These are phyloP conservation scores for Pichia sp. DNA, from an alignment of 1,139 yeast species.

Conservation along the genomic window DNA sequence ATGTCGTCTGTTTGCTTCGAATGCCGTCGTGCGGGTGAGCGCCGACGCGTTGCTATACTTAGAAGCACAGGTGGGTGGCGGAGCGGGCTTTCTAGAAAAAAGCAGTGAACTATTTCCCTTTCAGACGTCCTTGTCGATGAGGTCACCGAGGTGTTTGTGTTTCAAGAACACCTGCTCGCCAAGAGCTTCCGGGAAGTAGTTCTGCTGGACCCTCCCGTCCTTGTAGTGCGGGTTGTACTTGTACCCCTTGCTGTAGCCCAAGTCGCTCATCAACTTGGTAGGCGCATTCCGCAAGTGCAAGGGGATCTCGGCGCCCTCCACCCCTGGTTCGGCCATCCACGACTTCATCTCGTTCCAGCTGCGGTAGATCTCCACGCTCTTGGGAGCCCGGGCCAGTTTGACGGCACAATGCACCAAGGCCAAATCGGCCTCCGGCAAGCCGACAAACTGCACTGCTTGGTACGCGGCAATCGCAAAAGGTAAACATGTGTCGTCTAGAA, in stretches of 20 bases:
- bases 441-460: constrained; percentile 86
- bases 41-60: background rate
- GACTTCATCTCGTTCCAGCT: constrained; percentile 67
- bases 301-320: constrained; percentile 64
- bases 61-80: background rate
- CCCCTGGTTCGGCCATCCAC: constrained; percentile 55
- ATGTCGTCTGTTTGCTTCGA: background rate
- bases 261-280: constrained; percentile 77
- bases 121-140: constrained; percentile 34
- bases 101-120: background rate
- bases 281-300: constrained; percentile 91
- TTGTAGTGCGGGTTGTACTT: constrained; percentile 80
- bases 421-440: constrained; percentile 93
- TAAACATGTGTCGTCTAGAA: constrained; percentile 73
- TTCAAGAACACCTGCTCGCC: constrained; percentile 34
- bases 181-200: constrained; percentile 57
- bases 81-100: background rate
- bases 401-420: constrained; percentile 90
- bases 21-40: background rate
- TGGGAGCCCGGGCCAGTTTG: constrained; percentile 77
- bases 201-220: constrained; percentile 70
- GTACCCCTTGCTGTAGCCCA: constrained; percentile 81
- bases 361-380: constrained; percentile 78
- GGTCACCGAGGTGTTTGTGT: constrained; percentile 41
- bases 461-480: constrained; percentile 86